Conservation (phyloP, 257 asterid genomes). For the Misopates orontium region DNA sequence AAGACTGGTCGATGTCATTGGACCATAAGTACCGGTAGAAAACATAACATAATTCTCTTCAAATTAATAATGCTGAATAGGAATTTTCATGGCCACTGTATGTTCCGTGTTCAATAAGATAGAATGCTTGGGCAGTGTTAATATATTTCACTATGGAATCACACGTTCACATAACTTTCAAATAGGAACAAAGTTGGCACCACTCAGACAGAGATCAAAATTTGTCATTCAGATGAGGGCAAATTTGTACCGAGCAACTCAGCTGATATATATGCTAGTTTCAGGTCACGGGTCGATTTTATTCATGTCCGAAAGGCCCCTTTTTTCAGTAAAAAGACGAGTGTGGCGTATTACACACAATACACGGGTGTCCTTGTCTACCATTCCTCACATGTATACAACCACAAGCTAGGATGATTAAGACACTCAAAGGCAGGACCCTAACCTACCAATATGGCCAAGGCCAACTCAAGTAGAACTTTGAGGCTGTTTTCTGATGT, state of each 20-base stretch:
- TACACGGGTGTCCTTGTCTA: slow-evolving; percentile 10
- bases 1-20: slow-evolving; percentile 13
- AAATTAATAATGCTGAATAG: slow-evolving; percentile 6
- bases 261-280: slow-evolving; percentile 3
- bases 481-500: slow-evolving; percentile 15
- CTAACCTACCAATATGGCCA: slow-evolving; percentile 10
- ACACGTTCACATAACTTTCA: slow-evolving; percentile 25
- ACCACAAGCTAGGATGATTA: slow-evolving; percentile 13
- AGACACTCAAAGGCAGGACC: slow-evolving; percentile 20
- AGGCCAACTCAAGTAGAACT: slow-evolving; percentile 28
- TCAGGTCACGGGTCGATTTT: slow-evolving; percentile 27
- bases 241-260: slow-evolving; percentile 15
- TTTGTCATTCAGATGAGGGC: slow-evolving; percentile 23
- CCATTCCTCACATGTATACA: slow-evolving; percentile 20
- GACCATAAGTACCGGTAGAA: slow-evolving; percentile 22
- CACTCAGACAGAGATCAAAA: slow-evolving; percentile 28
- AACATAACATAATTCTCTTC: slow-evolving; percentile 24
- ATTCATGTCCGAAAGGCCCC: slow-evolving; percentile 9
- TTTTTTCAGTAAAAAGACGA: slow-evolving; percentile 3
- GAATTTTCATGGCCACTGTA: slow-evolving; percentile 29
- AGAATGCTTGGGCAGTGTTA: slow-evolving; percentile 26
- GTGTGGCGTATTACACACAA: slow-evolving; percentile 15
- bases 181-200: slow-evolving; percentile 18
- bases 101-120: slow-evolving; percentile 26
- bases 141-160: slow-evolving; percentile 17